These are phyloP conservation scores for Dianthus caryophyllus DNA, from an alignment of 148 eudicot species.

Conservation along the genomic window DNA sequence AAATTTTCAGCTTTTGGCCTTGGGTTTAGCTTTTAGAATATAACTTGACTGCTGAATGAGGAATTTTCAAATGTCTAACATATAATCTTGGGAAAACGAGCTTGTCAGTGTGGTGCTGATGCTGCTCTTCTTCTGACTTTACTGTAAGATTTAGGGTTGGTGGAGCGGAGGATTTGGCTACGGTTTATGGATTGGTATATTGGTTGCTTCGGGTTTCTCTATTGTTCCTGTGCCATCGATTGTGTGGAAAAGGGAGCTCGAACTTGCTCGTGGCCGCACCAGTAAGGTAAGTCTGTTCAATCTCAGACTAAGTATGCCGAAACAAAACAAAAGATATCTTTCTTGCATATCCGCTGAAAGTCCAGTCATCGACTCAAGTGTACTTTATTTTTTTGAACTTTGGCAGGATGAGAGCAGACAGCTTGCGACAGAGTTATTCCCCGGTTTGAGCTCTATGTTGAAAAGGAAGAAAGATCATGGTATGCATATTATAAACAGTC, in stretches of 20 bases:
- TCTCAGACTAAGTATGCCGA: not conserved
- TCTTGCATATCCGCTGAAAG: not conserved
- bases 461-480: slow-evolving; percentile 96
- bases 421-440: slow-evolving; percentile 70
- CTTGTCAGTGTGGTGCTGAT: slow-evolving; percentile 3
- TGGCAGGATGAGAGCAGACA: slow-evolving; percentile 88
- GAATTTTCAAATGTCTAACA: too few relatives aligned
- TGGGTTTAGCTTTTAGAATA: not conserved
- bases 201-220: slow-evolving; percentile 89
- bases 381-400: not conserved
- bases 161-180: slow-evolving; percentile 92
- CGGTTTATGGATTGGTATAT: slow-evolving; percentile 81
- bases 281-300: slow-evolving; percentile 52
- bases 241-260: slow-evolving; percentile 72
- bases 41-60: not conserved
- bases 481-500: slow-evolving; percentile 18
- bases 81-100: not conserved
- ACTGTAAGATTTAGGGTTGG: slow-evolving; percentile 72
- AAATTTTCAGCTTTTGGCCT: too few relatives aligned
- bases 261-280: slow-evolving; percentile 55
- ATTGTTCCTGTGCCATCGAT: slow-evolving; percentile 79
- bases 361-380: not conserved
- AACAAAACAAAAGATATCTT: not conserved
- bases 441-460: slow-evolving; percentile 55
- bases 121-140: slow-evolving; percentile 17